A percentile compares a stretch with the other conserved stretches of the same genome.
These are phyloP conservation scores for Trichopus zeylanicus DNA, from an alignment of 116 monocot species.

Conservation along the genomic window DNA sequence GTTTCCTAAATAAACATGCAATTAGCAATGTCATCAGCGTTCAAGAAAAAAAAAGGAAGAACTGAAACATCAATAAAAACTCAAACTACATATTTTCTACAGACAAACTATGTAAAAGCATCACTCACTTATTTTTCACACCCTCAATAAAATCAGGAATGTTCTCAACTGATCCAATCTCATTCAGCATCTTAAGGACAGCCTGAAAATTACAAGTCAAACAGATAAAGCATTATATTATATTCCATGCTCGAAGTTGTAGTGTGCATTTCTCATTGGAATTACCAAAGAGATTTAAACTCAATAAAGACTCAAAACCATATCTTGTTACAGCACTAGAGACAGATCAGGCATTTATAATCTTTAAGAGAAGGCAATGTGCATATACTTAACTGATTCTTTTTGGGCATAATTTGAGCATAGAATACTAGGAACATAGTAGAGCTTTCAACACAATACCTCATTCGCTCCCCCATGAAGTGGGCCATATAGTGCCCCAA, in stretches of 20 bases:
- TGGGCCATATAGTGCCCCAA: constrained; percentile 97
- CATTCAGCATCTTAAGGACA: constrained; percentile 93
- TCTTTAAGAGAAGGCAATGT: too few species aligned
- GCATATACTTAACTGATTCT: too few species aligned
- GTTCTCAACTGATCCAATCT: constrained; percentile 88
- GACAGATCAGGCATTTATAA: too few species aligned
- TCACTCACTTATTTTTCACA: constrained; percentile 78
- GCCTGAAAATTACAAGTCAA: constrained; percentile 39
- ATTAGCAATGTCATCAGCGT: background rate
- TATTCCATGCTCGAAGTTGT: background rate
- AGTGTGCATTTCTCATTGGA: too few species aligned
- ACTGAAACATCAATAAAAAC: too few species aligned
- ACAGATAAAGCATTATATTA: background rate
- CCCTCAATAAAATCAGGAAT: constrained; percentile 96
- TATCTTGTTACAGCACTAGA: too few species aligned
- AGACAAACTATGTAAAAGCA: background rate
- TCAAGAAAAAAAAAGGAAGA: background rate
- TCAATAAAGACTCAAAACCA: too few species aligned
- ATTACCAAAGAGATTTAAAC: too few species aligned
- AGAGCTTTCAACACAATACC: constrained; percentile 29
- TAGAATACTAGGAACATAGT: background rate
- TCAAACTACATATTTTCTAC: too few species aligned
- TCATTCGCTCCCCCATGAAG: constrained; percentile 99
- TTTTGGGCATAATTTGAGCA: too few species aligned
- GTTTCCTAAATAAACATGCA: constrained; percentile 44